Conservation (phyloP, 164 flowering plant species). For the Chloranthus sessilifolius region DNA sequence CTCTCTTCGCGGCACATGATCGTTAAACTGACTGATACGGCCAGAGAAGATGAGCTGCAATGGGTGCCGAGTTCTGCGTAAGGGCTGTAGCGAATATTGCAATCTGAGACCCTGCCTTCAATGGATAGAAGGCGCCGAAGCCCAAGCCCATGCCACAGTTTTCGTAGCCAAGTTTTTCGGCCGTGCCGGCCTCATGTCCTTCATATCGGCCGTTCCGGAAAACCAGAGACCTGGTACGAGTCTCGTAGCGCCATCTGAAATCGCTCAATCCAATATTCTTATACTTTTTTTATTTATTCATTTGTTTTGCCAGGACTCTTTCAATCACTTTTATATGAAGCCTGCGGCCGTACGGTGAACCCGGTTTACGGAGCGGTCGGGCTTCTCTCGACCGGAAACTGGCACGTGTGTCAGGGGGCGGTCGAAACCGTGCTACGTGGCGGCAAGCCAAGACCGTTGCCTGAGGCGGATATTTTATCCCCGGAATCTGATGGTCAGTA, state of each 20-base stretch:
- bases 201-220: slow-evolving; percentile 53
- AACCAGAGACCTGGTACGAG: slow-evolving; percentile 41
- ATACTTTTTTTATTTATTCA: neutral
- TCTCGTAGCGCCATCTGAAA: neutral
- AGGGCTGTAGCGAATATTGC: slow-evolving; percentile 60
- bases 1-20: too few relatives aligned
- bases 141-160: slow-evolving; percentile 58
- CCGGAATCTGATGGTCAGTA: too few relatives aligned
- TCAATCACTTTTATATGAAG: slow-evolving; percentile 55
- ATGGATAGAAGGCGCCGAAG: slow-evolving; percentile 50
- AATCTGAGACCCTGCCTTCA: slow-evolving; percentile 45
- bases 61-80: slow-evolving; percentile 54
- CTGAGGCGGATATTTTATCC: slow-evolving; percentile 44
- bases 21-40: neutral
- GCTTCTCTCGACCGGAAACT: slow-evolving; percentile 55
- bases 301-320: slow-evolving; percentile 16
- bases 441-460: slow-evolving; percentile 42
- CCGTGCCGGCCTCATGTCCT: slow-evolving; percentile 66
- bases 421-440: slow-evolving; percentile 57
- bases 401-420: slow-evolving; percentile 61
- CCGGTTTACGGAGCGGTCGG: slow-evolving; percentile 66
- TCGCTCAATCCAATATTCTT: too few relatives aligned
- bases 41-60: slow-evolving; percentile 54
- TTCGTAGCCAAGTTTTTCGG: slow-evolving; percentile 77
- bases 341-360: slow-evolving; percentile 59